Evolutionary conservation across 2,329 filamentous ascomycete species (phyloP), one percentile per base, ranked within the genome.

Genomic region (Aspergillus unguis): DNA sequence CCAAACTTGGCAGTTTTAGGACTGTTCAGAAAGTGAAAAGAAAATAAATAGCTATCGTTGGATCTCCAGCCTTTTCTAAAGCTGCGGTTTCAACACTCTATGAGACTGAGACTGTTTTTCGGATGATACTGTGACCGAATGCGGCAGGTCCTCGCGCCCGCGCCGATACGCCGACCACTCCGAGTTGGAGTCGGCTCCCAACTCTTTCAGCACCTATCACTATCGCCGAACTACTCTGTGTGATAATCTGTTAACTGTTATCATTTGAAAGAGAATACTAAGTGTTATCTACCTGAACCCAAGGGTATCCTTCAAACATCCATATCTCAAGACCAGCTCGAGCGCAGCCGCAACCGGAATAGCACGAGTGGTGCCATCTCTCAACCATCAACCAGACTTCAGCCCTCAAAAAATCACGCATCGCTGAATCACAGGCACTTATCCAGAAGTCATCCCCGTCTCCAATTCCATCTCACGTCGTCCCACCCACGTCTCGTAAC

Each of bases 101-200:
- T 17, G 17, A 33, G 32, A 33, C 32, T 33, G 32, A 33, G 32
- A 33, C 17, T 17, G 17, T 17, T 17, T 17, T 17, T 17, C 17
- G 17, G 17, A 17, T 17, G 17, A 17, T 17, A 17, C 17, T 25
- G 17, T 5, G 6, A 23, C 54, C 58, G 41, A 33, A 57, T 58
- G 31, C 29, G 60, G 60, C 38, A 62, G 49, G 60, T 62, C 58
- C 53, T 56, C 47, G 58, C 60, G 57, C 38, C 23, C 10, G 6
- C 3, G 43, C 10, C 17, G 33, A 10, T 6, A n/a, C 27, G 9
- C 23, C 28, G 40, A 37, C 40, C 29, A 33, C 29, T 26, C 38
- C 33, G 28, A 42, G 5, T 33, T 5, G 1, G 23, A 28, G 17
- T 17, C 17, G 17, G 17, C 17, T 17, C 17, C 17, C 17, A 17